Percentiles rank a stretch among this genome's conserved stretches.
Evolutionary conservation across 140 eudicot genomes (phyloP).

Genomic region (Flaveria floridana): DNA sequence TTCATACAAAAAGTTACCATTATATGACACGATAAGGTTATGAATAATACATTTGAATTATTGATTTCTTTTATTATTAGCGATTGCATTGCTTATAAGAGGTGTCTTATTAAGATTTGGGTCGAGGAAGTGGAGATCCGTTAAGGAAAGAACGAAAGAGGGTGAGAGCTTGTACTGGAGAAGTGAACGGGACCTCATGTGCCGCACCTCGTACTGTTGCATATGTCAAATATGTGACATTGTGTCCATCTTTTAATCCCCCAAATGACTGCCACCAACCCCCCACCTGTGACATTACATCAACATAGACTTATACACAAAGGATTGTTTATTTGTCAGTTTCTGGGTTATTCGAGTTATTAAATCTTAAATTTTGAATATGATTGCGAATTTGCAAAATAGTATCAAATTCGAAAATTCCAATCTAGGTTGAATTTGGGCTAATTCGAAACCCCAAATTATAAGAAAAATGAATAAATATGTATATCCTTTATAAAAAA

Average conservation of each 20-base stretch:
- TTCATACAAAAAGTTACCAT: background rate
- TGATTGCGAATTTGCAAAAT: background rate
- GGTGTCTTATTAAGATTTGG: background rate
- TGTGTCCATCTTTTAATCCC: conserved; percentile 36
- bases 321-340: background rate
- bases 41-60: background rate
- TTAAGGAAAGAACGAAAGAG: conserved; percentile 36
- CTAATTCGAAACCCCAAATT: too few species aligned
- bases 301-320: background rate
- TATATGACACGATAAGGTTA: too few species aligned
- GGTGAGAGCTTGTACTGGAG: conserved; percentile 38
- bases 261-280: conserved; percentile 39
- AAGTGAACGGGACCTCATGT: conserved; percentile 42
- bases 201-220: conserved; percentile 42
- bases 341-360: background rate
- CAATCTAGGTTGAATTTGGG: too few species aligned
- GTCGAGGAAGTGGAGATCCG: conserved; percentile 23
- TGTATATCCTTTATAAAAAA: too few species aligned
- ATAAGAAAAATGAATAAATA: too few species aligned
- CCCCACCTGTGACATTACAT: conserved; percentile 32
- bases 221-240: conserved; percentile 36
- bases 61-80: background rate
- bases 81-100: background rate
- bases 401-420: too few species aligned
- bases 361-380: too few species aligned